Conservation (phyloP, 768 basidiomycete genomes). For the Calocybe cyanea region DNA sequence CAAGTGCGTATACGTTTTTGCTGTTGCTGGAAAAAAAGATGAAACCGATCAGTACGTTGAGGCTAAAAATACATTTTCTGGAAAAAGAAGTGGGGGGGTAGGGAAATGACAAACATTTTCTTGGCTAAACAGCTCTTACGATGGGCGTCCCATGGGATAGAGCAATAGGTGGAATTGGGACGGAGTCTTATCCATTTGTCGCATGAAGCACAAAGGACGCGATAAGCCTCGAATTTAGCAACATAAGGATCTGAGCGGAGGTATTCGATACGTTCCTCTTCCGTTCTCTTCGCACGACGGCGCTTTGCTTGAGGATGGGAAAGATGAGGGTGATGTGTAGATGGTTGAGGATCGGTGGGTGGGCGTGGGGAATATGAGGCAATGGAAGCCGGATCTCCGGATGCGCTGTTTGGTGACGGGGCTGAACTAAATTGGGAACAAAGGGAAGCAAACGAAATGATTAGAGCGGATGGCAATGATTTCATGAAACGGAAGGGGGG, state of each 20-base stretch:
- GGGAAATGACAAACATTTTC: constrained; percentile 53
- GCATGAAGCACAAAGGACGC: constrained; percentile 75
- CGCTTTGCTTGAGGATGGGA: constrained; percentile 55
- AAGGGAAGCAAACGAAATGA: not conserved
- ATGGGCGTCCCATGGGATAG: constrained; percentile 87
- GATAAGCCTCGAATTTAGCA: constrained; percentile 76
- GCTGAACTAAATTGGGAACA: not conserved
- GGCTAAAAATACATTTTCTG: not conserved
- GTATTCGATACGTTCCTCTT: constrained; percentile 74
- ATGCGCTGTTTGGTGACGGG: not conserved
- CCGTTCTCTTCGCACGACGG: constrained; percentile 70
- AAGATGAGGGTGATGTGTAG: constrained; percentile 31
- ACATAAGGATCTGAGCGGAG: constrained; percentile 70
- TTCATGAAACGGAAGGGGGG: too few relatives aligned
- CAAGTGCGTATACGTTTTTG: constrained; percentile 55
- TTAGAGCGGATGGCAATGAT: constrained; percentile 7
- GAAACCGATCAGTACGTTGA: not conserved
- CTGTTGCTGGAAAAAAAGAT: constrained; percentile 23
- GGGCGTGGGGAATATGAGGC: not conserved
- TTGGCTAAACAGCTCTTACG: constrained; percentile 79
- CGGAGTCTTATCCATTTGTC: constrained; percentile 86
- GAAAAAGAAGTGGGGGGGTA: not conserved
- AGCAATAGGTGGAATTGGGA: constrained; percentile 83
- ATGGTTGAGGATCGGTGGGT: constrained; percentile 13
- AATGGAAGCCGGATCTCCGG: constrained; percentile 6